These are phyloP conservation scores for Maudiozyma humilis DNA, from an alignment of 1,139 yeast species.

Conservation along the genomic window DNA sequence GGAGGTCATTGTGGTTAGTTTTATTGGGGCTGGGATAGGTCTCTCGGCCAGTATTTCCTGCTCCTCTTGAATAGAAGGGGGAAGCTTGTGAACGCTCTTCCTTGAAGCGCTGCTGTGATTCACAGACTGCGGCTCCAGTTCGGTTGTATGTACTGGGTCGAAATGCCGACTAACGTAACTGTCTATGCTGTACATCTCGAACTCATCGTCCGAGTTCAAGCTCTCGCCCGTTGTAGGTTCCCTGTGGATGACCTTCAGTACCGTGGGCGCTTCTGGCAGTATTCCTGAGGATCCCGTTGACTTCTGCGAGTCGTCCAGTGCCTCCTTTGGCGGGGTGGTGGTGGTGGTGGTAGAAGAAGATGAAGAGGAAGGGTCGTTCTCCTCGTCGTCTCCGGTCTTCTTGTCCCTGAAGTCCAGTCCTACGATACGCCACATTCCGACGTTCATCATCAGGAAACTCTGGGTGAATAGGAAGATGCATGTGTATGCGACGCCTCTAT, in stretches of 20 bases:
- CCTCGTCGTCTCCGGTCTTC: constrained; percentile 1
- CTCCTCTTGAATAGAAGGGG: background rate
- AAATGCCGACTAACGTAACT: background rate
- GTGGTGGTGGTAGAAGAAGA: background rate
- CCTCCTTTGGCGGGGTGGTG: background rate
- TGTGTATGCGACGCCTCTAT: constrained; percentile 75
- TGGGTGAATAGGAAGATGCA: constrained; percentile 68
- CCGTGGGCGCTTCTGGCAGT: background rate
- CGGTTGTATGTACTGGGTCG: background rate
- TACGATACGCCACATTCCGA: constrained; percentile 63
- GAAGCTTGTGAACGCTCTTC: background rate
- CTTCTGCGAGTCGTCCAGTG: background rate
- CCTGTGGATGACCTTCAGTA: background rate
- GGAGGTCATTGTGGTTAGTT: background rate
- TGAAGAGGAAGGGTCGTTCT: too few species aligned
- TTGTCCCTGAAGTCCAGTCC: constrained; percentile 54
- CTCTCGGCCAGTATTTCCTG: background rate
- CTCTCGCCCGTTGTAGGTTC: background rate
- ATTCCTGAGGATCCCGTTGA: background rate
- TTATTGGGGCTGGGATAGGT: background rate
- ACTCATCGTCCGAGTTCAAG: background rate
- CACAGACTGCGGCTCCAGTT: background rate
- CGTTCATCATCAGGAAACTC: constrained; percentile 58
- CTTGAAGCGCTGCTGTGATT: background rate
- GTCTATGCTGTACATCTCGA: constrained; percentile 3